phyloP scores from a whole-genome alignment of 1,284 basidiomycete species.

The Psilocybe mexicana region DNA sequence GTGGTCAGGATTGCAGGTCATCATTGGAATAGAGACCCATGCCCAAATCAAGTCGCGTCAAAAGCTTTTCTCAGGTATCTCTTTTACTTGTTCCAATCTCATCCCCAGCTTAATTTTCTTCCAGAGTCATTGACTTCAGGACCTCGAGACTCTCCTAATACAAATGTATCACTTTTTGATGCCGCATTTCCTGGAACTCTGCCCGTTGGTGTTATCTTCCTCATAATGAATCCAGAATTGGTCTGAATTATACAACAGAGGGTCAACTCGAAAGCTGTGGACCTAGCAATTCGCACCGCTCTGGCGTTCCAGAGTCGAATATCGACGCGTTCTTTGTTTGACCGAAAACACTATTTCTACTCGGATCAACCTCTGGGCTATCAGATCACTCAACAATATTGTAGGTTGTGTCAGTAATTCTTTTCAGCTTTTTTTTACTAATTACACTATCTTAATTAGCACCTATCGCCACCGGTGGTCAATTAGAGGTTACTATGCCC shows the following conservation, averaged over 20 bases:
- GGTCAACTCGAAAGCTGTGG: slow-evolving; percentile 79
- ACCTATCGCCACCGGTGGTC: slow-evolving; percentile 79
- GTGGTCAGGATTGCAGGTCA: slow-evolving; percentile 76
- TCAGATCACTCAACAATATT: slow-evolving; percentile 96
- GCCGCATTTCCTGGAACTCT: slow-evolving; percentile 93
- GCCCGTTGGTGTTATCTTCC: slow-evolving; percentile 57
- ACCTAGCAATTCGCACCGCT: slow-evolving; percentile 81
- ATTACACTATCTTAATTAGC: slow-evolving; percentile 38
- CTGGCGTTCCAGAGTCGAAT: slow-evolving; percentile 79
- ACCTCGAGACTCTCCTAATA: slow-evolving; percentile 64
- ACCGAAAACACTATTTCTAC: slow-evolving; percentile 99
- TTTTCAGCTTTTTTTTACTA: neutral
- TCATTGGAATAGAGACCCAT: slow-evolving; percentile 96
- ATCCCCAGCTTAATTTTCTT: slow-evolving; percentile 20
- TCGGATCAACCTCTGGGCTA: slow-evolving; percentile 93
- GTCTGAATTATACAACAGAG: slow-evolving; percentile 43
- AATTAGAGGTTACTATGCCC: slow-evolving; percentile 55
- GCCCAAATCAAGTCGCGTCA: slow-evolving; percentile 86
- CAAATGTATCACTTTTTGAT: slow-evolving; percentile 81
- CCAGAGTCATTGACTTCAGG: slow-evolving; percentile 55
- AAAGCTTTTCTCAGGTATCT: slow-evolving; percentile 87
- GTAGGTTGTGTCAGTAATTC: slow-evolving; percentile 23
- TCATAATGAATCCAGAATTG: neutral
- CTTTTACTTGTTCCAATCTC: slow-evolving; percentile 1
- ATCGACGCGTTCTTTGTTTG: slow-evolving; percentile 80